Evolutionary conservation across 1,139 yeast genomes (phyloP).

Genomic region (Taphrina betulina): DNA sequence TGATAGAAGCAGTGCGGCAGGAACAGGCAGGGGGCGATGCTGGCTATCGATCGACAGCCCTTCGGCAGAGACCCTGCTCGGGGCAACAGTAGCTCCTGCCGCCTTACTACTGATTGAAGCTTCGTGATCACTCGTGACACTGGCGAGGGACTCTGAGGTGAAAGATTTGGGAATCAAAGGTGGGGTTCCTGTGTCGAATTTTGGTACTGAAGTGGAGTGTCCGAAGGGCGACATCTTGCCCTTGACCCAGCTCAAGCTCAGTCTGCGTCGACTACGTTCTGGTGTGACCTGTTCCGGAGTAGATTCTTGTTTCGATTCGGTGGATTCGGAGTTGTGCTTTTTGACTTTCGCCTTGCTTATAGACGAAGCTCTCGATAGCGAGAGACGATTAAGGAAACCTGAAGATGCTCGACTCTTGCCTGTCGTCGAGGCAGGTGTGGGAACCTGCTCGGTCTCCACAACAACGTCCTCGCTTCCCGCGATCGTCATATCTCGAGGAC

Average conservation of each 20-base stretch:
- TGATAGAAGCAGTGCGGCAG: neutral
- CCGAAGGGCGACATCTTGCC: conserved; percentile 30
- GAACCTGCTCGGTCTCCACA: neutral
- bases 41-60: neutral
- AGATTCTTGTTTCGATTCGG: neutral
- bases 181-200: conserved; percentile 11
- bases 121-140: neutral
- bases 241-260: conserved; percentile 16
- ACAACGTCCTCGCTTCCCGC: neutral
- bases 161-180: conserved; percentile 17
- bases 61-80: neutral
- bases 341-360: conserved; percentile 5
- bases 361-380: conserved; percentile 15
- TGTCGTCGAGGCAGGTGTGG: neutral
- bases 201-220: conserved; percentile 6
- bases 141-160: conserved; percentile 11
- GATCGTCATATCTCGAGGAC: neutral
- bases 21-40: neutral
- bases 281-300: conserved; percentile 1
- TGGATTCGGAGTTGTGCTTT: conserved; percentile 1
- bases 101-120: neutral
- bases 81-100: neutral
- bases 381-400: conserved; percentile 20
- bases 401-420: neutral
- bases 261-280: conserved; percentile 2